Evolutionary conservation across 805 yeast species (phyloP), one percentile per base, ranked within the genome.

Genomic region (Kluyveromyces dobzhanskii): DNA sequence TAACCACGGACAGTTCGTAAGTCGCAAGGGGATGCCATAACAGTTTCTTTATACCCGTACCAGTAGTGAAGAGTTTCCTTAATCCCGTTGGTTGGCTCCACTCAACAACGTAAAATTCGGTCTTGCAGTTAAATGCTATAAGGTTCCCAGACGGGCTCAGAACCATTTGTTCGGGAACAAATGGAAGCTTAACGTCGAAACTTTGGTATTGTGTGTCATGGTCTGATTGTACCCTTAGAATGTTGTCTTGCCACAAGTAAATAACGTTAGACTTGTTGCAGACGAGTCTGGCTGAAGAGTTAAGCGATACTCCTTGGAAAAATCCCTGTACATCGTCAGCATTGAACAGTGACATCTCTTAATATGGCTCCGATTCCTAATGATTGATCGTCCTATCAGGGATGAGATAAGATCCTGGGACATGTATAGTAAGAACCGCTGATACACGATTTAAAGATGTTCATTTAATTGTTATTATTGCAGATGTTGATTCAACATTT

Each of bases 11-110:
- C 11, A 47, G 45, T 28, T 50, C 53, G 3, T 41, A 32, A 6
- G 39, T 35, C 7, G 58, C 53, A 27, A 49, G 44, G 9, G 62
- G 75, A 56, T 32, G 80, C 76, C 59, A 77, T 64, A 36, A 63
- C 38, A 45, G 70, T 60, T 18, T 77, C 59, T 30, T 68, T 63
- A 36, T 68, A 2, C 32, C 25, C 3, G 44, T 17, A 7, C 29
- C 23, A 8, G 36, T 27, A 4, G 38, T 13, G 17, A 39, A 27
- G 16, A 26, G 25, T 12, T 10, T 16, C 24, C 19, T 34, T 4
- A 26, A 13, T 16, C 17, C 10, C 6, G 27, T 11, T 13, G 3
- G 17, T 10, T 34, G n/a, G n/a, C 9, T 18, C 12, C 14, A 18
- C 6, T 13, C 17, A 3, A 21, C 19, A 16, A 34, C 23, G 21